phyloP scores from a whole-genome alignment of 1,139 yeast species.

The Yamadazyma dendronema region DNA sequence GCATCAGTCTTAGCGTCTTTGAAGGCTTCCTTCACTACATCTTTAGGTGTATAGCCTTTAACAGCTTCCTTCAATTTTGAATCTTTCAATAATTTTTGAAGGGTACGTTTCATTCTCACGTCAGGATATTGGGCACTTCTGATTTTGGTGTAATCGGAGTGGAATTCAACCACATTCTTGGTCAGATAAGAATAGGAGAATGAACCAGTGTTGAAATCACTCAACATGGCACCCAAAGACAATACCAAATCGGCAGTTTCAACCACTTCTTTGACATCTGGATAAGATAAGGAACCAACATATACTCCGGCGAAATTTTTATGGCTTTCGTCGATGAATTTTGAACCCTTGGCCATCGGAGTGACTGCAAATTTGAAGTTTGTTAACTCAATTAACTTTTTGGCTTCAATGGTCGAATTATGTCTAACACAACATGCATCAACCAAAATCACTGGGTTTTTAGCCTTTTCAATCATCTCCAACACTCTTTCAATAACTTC shows the following conservation, averaged over 20 bases:
- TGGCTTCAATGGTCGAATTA: slow-evolving; percentile 29
- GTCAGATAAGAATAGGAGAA: slow-evolving; percentile 38
- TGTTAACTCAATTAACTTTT: slow-evolving; percentile 28
- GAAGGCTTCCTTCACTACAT: slow-evolving; percentile 17
- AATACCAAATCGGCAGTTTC: slow-evolving; percentile 31
- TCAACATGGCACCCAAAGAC: slow-evolving; percentile 36
- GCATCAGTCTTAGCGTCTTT: slow-evolving; percentile 13
- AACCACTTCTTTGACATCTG: slow-evolving; percentile 28
- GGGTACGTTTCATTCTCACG: slow-evolving; percentile 36
- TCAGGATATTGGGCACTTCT: slow-evolving; percentile 33
- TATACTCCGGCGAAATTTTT: slow-evolving; percentile 31
- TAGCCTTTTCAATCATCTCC: slow-evolving; percentile 25
- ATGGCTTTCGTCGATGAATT: slow-evolving; percentile 26
- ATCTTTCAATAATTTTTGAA: slow-evolving; percentile 19
- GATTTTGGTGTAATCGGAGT: slow-evolving; percentile 38
- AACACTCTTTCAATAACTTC: slow-evolving; percentile 31
- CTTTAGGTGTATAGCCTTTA: slow-evolving; percentile 17
- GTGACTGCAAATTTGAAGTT: slow-evolving; percentile 30
- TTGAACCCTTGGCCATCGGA: slow-evolving; percentile 36
- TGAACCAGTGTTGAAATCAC: slow-evolving; percentile 42
- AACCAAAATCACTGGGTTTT: slow-evolving; percentile 33
- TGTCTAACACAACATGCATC: slow-evolving; percentile 41
- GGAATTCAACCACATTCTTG: slow-evolving; percentile 39
- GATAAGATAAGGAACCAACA: slow-evolving; percentile 33
- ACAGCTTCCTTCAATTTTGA: slow-evolving; percentile 16